Percentiles rank a stretch among this genome's conserved stretches.
These are phyloP conservation scores for Fusarium miscanthi DNA, from an alignment of 2,329 filamentous ascomycete species.

Conservation along the genomic window DNA sequence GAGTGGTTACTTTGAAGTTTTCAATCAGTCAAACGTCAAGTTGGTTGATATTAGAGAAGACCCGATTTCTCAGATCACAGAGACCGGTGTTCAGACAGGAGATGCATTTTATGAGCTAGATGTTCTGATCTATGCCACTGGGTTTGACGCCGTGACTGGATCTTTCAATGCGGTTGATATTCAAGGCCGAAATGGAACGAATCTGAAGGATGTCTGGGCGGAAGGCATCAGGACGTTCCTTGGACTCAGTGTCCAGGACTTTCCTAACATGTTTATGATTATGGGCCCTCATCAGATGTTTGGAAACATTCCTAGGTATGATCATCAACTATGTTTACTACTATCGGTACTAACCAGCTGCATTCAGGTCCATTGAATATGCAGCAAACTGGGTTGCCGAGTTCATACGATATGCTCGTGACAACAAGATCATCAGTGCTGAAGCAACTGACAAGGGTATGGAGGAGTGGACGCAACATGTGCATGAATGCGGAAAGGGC, in stretches of 20 bases:
- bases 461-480: conserved; percentile 60
- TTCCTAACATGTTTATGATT: conserved; percentile 62
- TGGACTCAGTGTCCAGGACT: conserved; percentile 55
- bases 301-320: conserved; percentile 54
- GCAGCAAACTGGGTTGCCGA: conserved; percentile 54
- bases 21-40: conserved; percentile 29
- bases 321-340: accelerated
- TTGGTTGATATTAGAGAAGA: conserved; percentile 31
- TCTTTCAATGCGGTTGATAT: conserved; percentile 54
- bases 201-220: conserved; percentile 52
- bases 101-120: conserved; percentile 28
- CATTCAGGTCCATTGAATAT: conserved; percentile 51
- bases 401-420: conserved; percentile 48
- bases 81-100: conserved; percentile 23
- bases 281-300: conserved; percentile 58
- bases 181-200: conserved; percentile 56
- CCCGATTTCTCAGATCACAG: conserved; percentile 30
- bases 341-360: background rate
- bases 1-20: conserved; percentile 36
- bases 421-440: conserved; percentile 49
- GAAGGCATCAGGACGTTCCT: conserved; percentile 54
- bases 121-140: conserved; percentile 39
- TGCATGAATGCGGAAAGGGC: conserved; percentile 57
- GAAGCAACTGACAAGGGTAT: conserved; percentile 55
- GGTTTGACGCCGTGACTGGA: conserved; percentile 40